These are phyloP conservation scores for Hirsutella rhossiliensis DNA, from an alignment of 2,329 filamentous ascomycete genomes.

Conservation along the genomic window DNA sequence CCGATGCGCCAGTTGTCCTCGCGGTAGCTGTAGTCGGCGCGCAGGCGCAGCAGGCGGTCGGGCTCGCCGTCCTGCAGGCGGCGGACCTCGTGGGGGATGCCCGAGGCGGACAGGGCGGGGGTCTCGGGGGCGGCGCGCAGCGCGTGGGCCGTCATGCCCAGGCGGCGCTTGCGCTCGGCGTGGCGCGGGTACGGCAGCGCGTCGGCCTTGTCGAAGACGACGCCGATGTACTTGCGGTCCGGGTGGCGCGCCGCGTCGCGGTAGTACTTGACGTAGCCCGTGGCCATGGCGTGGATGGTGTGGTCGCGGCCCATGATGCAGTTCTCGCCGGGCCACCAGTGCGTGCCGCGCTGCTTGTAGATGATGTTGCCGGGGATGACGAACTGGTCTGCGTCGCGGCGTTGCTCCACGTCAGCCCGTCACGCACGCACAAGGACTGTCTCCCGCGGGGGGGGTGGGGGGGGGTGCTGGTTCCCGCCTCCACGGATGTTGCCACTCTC, in stretches of 20 bases:
- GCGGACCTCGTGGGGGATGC: conserved; percentile 34
- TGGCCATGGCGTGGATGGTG: conserved; percentile 77
- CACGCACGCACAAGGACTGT: too few species aligned
- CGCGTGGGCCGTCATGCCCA: conserved; percentile 56
- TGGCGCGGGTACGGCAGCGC: conserved; percentile 66
- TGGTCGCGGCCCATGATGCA: conserved; percentile 91
- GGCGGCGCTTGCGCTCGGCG: conserved; percentile 58
- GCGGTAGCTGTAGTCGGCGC: conserved; percentile 43
- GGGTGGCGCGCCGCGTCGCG: conserved; percentile 73
- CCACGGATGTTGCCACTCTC: too few species aligned
- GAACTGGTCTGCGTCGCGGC: conserved; percentile 58
- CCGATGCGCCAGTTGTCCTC: conserved; percentile 50
- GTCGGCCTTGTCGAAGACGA: conserved; percentile 74
- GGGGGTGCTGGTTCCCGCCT: too few species aligned
- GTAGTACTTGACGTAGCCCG: conserved; percentile 96
- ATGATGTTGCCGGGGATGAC: conserved; percentile 96
- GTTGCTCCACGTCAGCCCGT: too few species aligned
- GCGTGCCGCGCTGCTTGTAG: conserved; percentile 89
- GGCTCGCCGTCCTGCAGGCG: conserved; percentile 28
- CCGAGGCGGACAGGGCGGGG: conserved; percentile 33
- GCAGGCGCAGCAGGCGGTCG: conserved; percentile 36
- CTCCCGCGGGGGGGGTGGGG: too few species aligned
- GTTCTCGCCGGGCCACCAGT: conserved; percentile 94
- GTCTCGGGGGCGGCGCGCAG: conserved; percentile 25
- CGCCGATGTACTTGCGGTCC: conserved; percentile 86